Evolutionary conservation across 208 protist species (phyloP).

Genomic region (Trypanosoma melophagium): DNA sequence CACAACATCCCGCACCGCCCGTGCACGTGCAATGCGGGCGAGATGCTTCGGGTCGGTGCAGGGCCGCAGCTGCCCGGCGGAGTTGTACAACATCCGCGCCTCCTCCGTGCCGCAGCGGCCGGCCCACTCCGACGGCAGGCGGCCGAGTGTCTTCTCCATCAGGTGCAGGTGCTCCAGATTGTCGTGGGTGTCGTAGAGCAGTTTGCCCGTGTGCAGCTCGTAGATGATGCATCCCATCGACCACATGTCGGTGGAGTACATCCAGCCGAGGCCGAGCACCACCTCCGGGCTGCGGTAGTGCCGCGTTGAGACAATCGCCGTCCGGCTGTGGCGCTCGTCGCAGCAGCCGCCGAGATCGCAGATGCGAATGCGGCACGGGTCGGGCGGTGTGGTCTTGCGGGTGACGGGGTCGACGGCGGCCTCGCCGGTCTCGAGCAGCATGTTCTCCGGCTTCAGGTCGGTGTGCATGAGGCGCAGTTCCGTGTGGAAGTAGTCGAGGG

Average conservation of each 20-base stretch:
- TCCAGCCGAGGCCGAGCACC: constrained; percentile 51
- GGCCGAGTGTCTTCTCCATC: constrained; percentile 70
- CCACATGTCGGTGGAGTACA: constrained; percentile 75
- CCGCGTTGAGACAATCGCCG: constrained; percentile 40
- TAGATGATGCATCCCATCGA: constrained; percentile 73
- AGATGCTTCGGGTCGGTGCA: constrained; percentile 68
- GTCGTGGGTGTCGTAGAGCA: constrained; percentile 73
- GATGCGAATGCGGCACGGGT: constrained; percentile 26
- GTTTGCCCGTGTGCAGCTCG: constrained; percentile 65
- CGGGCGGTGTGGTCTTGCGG: constrained; percentile 33
- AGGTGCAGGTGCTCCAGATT: constrained; percentile 62
- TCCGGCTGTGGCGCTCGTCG: constrained; percentile 33
- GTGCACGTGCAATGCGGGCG: constrained; percentile 54
- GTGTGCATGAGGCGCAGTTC: constrained; percentile 85
- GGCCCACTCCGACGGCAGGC: constrained; percentile 56
- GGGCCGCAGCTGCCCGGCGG: constrained; percentile 42
- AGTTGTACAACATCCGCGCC: constrained; percentile 54
- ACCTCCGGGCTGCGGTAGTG: constrained; percentile 76
- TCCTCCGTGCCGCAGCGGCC: constrained; percentile 50
- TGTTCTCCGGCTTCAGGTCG: constrained; percentile 91
- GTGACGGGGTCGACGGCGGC: constrained; percentile 77
- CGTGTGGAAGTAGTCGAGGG: constrained; percentile 79
- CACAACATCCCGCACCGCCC: constrained; percentile 55
- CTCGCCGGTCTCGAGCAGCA: constrained; percentile 43
- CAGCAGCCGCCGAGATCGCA: constrained; percentile 34